A percentile compares a stretch with the other conserved stretches of the same genome.
Conservation (phyloP, 768 basidiomycete species). For the Amanita exitialis region DNA sequence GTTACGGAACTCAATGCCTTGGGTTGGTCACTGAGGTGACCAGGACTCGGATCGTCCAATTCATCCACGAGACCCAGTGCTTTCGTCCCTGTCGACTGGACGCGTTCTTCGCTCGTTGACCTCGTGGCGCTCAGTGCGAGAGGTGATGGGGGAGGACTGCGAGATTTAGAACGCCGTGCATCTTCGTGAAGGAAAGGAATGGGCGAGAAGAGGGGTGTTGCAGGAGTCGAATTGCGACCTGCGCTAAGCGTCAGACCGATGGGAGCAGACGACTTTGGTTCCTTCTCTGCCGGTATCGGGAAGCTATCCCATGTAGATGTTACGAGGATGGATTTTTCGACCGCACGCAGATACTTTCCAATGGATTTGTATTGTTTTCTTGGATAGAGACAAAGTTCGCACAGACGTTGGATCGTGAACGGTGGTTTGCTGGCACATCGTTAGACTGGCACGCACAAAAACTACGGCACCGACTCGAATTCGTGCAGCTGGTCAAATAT, state of each 20-base stretch:
- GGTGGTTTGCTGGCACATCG: slow-evolving; percentile 42
- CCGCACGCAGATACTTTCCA: slow-evolving; percentile 83
- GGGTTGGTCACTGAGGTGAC: slow-evolving; percentile 77
- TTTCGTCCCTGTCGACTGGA: slow-evolving; percentile 33
- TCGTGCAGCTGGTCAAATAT: slow-evolving; percentile 61
- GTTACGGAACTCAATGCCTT: slow-evolving; percentile 62
- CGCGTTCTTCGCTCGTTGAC: slow-evolving; percentile 16
- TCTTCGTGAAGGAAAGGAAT: slow-evolving; percentile 84
- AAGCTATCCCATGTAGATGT: slow-evolving; percentile 74
- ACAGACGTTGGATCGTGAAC: slow-evolving; percentile 85
- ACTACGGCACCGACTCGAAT: slow-evolving; percentile 51
- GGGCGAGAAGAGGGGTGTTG: slow-evolving; percentile 79
- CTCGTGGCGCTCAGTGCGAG: slow-evolving; percentile 37
- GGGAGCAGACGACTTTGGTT: slow-evolving; percentile 25
- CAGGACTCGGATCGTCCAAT: slow-evolving; percentile 75
- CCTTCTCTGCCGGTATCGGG: slow-evolving; percentile 35
- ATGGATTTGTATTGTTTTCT: slow-evolving; percentile 62
- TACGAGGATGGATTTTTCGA: slow-evolving; percentile 75
- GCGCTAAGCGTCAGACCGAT: slow-evolving; percentile 34
- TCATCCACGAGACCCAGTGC: slow-evolving; percentile 77
- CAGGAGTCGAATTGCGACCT: slow-evolving; percentile 45
- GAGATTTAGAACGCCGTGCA: slow-evolving; percentile 69
- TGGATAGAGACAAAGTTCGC: slow-evolving; percentile 69
- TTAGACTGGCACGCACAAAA: not conserved
- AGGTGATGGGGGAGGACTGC: slow-evolving; percentile 72